Conservation (phyloP, 2,329 filamentous ascomycete species). For the Byssothecium circinans region DNA sequence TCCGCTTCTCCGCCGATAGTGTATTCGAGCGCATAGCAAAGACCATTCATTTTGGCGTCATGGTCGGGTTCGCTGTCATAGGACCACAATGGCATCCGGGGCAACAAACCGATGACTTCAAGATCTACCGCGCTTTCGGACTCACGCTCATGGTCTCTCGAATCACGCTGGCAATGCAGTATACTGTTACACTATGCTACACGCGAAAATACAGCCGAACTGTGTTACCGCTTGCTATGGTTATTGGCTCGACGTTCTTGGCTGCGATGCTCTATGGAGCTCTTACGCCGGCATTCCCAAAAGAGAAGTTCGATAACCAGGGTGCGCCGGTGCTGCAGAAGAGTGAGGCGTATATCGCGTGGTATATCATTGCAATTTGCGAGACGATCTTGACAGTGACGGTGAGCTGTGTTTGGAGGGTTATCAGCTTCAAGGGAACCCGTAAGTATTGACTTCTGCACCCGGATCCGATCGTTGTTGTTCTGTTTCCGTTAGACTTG, state of each 20-base stretch:
- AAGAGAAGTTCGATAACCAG: conserved; percentile 9
- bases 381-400: conserved; percentile 36
- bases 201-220: conserved; percentile 32
- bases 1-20: conserved; percentile 66
- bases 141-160: conserved; percentile 44
- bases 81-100: conserved; percentile 48
- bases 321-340: conserved; percentile 9
- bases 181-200: conserved; percentile 41
- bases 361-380: conserved; percentile 53
- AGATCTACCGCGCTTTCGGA: conserved; percentile 47
- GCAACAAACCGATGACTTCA: conserved; percentile 45
- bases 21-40: conserved; percentile 64
- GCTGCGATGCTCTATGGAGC: conserved; percentile 41
- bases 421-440: conserved; percentile 43
- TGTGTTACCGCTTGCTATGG: conserved; percentile 35
- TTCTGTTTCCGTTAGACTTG: no score
- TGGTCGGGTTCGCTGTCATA: conserved; percentile 67
- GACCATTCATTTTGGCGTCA: conserved; percentile 62
- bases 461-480: no score
- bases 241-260: conserved; percentile 36
- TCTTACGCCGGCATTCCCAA: conserved; percentile 32
- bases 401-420: conserved; percentile 36
- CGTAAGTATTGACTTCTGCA: conserved; percentile 14
- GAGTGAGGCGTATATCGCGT: conserved; percentile 49
- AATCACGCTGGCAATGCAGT: conserved; percentile 43